phyloP scores from a whole-genome alignment of 2,329 filamentous ascomycete species.

The Arthrobotrys musiformis region DNA sequence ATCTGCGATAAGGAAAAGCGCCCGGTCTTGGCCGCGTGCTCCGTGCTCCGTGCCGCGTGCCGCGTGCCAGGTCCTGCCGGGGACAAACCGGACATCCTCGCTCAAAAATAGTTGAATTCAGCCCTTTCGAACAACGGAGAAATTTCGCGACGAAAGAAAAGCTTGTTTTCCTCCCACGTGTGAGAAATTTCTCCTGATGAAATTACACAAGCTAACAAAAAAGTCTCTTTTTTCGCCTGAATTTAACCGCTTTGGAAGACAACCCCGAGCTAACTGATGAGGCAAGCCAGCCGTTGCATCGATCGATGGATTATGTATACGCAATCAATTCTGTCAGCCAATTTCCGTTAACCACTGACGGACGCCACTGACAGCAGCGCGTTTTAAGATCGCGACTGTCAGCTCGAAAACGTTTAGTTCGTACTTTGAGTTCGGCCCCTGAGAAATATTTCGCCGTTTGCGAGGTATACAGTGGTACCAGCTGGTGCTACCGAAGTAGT shows the following conservation, averaged over 20 bases:
- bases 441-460: neutral
- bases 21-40: neutral
- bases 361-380: neutral
- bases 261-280: too few relatives aligned
- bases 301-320: too few relatives aligned
- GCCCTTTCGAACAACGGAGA: neutral
- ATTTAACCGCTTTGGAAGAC: constrained; percentile 13
- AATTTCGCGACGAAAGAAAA: neutral
- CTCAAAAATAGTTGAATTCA: neutral
- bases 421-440: neutral
- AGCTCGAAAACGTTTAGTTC: neutral
- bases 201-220: neutral
- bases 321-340: too few relatives aligned
- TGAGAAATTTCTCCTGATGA: constrained; percentile 19
- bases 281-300: too few relatives aligned
- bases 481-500: too few relatives aligned
- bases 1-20: neutral
- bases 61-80: neutral
- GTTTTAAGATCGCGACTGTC: neutral
- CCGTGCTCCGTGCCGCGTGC: neutral
- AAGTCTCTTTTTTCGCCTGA: neutral
- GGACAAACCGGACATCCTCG: neutral
- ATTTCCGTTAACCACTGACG: neutral
- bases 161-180: constrained; percentile 16
- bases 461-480: too few relatives aligned